These are phyloP conservation scores for Cucumis sativus DNA, from an alignment of 306 rosid species.

Conservation along the genomic window DNA sequence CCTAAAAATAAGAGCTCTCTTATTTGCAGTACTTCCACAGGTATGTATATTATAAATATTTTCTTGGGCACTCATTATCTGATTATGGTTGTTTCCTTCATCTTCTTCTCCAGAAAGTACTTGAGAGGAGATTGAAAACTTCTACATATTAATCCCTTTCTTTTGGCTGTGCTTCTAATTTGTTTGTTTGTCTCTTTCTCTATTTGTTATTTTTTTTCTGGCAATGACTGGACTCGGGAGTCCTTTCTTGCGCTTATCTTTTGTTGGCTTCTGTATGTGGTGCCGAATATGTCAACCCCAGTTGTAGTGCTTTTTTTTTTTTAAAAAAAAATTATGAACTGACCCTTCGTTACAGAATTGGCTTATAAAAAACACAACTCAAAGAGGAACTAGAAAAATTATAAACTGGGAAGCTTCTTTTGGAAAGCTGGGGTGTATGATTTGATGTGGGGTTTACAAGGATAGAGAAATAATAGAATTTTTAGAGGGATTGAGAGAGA, in stretches of 20 bases:
- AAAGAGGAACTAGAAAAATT: neutral
- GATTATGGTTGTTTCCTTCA: neutral
- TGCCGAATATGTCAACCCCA: neutral
- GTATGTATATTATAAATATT: constrained; percentile 25
- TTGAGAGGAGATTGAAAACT: neutral
- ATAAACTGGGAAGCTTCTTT: too few relatives aligned
- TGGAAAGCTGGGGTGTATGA: too few relatives aligned
- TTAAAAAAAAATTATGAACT: neutral
- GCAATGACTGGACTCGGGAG: neutral
- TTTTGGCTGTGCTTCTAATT: neutral
- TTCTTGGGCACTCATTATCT: neutral
- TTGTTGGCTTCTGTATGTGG: neutral
- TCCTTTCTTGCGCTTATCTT: neutral
- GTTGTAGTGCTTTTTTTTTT: neutral
- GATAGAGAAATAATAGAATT: too few relatives aligned
- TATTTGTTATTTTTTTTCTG: too few relatives aligned
- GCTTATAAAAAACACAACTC: neutral
- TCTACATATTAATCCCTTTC: neutral
- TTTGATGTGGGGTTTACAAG: too few relatives aligned
- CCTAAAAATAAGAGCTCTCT: constrained; percentile 78
- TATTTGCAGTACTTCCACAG: constrained; percentile 72
- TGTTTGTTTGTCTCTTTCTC: neutral
- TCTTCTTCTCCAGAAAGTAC: neutral
- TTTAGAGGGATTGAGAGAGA: too few relatives aligned
- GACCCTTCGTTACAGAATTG: neutral